Percentiles rank a stretch among this genome's conserved stretches.
phyloP scores from a whole-genome alignment of 2,329 filamentous ascomycete genomes.

The Dissoconium aciculare region DNA sequence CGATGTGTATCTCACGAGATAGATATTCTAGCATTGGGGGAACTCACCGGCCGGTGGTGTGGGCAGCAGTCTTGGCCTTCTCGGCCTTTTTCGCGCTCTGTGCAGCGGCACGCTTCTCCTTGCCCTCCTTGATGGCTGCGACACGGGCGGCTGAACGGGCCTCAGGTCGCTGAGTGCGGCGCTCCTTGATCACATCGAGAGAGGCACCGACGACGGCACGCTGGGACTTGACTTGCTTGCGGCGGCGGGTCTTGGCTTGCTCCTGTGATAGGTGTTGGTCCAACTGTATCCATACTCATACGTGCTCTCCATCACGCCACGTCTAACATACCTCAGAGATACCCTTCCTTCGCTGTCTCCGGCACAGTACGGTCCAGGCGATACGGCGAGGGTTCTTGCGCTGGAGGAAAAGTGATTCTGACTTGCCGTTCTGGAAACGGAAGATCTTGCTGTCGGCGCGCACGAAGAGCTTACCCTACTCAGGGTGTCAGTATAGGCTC shows the following conservation, averaged over 20 bases:
- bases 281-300: neutral
- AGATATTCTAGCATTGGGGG: too few relatives aligned
- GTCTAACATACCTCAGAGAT: conserved; percentile 87
- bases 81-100: conserved; percentile 95
- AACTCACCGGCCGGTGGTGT: conserved; percentile 44
- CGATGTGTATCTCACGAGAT: neutral
- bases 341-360: conserved; percentile 99
- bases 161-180: conserved; percentile 85
- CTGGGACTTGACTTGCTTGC: conserved; percentile 96
- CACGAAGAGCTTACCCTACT: conserved; percentile 97
- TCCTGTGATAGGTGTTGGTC: conserved; percentile 47
- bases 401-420: conserved; percentile 98
- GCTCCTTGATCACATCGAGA: conserved; percentile 99
- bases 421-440: conserved; percentile 99
- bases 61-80: conserved; percentile 87
- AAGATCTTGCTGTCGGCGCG: conserved; percentile 99
- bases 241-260: conserved; percentile 98
- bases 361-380: conserved; percentile 95
- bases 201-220: conserved; percentile 98
- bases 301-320: neutral
- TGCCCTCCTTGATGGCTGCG: conserved; percentile 88
- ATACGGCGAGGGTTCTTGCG: conserved; percentile 99
- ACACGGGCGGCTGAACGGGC: conserved; percentile 81
- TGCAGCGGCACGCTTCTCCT: conserved; percentile 89
- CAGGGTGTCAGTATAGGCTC: conserved; percentile 6